Percentiles rank a stretch among this genome's conserved stretches.
These are phyloP conservation scores for Thraustochytrium striatum DNA, from an alignment of 352 stramenopile genomes.

Conservation along the genomic window DNA sequence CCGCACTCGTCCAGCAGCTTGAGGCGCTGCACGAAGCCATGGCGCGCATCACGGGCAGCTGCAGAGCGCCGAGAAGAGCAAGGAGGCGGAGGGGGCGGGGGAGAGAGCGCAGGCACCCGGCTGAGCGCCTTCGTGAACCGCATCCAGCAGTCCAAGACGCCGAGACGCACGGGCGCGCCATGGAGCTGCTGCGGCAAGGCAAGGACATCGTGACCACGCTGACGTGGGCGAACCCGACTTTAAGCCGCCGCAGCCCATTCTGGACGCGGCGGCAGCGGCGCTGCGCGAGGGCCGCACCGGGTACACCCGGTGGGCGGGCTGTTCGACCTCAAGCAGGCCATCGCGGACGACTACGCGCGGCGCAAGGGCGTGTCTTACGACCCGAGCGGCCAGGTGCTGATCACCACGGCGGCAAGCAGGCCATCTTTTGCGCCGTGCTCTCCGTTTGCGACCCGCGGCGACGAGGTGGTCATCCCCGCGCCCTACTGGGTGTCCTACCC, in stretches of 20 bases:
- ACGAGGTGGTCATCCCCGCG: constrained; percentile 89
- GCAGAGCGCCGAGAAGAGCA: neutral
- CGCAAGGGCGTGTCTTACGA: constrained; percentile 85
- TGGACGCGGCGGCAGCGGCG: constrained; percentile 75
- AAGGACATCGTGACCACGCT: constrained; percentile 67
- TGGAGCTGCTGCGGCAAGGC: constrained; percentile 38
- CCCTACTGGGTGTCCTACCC: constrained; percentile 95
- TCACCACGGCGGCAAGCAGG: constrained; percentile 88
- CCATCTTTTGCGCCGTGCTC: constrained; percentile 84
- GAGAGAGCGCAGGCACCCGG: neutral
- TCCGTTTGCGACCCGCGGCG: constrained; percentile 78
- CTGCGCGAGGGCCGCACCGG: constrained; percentile 74
- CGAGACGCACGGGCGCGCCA: neutral
- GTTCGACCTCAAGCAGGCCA: constrained; percentile 73
- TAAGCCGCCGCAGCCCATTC: constrained; percentile 72
- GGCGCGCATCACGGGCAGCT: constrained; percentile 31
- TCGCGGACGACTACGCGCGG: constrained; percentile 77
- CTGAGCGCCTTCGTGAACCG: constrained; percentile 16
- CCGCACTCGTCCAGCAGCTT: constrained; percentile 73
- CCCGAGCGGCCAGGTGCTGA: constrained; percentile 80
- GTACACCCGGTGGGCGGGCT: constrained; percentile 92
- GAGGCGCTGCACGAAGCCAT: constrained; percentile 31
- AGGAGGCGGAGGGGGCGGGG: neutral
- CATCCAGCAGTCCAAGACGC: constrained; percentile 42
- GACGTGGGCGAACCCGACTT: constrained; percentile 95